These are phyloP conservation scores for Ustulina deusta DNA, from an alignment of 2,329 filamentous ascomycete genomes.

Conservation along the genomic window DNA sequence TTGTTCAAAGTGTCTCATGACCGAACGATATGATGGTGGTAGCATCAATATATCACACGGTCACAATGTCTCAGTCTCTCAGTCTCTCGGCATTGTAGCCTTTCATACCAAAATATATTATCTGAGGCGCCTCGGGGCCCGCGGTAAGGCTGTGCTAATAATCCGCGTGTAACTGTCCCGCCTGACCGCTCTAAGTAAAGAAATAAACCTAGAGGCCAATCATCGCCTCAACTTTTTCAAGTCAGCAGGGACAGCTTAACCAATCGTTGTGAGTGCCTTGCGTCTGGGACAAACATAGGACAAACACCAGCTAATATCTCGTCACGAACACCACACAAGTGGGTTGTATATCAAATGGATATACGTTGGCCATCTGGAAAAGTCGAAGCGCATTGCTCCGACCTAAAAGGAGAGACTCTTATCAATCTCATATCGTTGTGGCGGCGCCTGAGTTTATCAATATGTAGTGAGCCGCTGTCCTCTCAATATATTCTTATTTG, in stretches of 20 bases:
- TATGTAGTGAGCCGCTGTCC: neutral
- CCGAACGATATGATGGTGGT: neutral
- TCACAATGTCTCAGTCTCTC: too few relatives aligned
- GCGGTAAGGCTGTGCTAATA: neutral
- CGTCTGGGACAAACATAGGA: neutral
- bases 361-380: neutral
- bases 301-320: too few relatives aligned
- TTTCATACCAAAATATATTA: neutral
- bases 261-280: neutral
- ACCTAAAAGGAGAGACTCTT: neutral
- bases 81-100: neutral
- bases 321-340: neutral
- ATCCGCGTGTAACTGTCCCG: neutral
- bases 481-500: neutral
- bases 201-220: neutral
- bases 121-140: neutral
- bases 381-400: neutral
- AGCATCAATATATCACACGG: neutral
- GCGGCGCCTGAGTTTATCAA: neutral
- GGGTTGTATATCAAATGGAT: neutral
- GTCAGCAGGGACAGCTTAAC: neutral
- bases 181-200: neutral
- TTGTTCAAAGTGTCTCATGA: neutral
- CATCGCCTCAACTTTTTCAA: neutral
- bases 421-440: neutral